Base-by-base conservation (phyloP, 257 asterid genomes). In the Petunia axillaris region DNA sequence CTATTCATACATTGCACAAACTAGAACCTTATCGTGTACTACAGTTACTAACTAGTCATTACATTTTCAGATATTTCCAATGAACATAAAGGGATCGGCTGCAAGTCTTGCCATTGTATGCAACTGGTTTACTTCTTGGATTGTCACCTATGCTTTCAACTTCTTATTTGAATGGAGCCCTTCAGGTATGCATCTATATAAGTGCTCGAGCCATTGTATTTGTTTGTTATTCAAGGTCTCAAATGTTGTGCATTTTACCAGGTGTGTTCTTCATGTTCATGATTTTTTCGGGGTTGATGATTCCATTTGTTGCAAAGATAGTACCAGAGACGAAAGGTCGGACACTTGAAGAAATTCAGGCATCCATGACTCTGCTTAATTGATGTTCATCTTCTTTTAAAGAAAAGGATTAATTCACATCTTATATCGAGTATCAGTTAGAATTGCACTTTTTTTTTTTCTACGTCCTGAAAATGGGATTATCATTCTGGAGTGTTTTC, bases 251-350 rank as follows among this genome's bases (percentile, higher is more conserved):
- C 44, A 59, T 50, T 63, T 84, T 50, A 36, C 39, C 90, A 91
- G 93, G 95, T 11, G 84, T 91, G 11, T 89, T 91, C 85, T 55
- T 90, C 4, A 8, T 88, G 8, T 91, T 88, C 89, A 82, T 87
- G 8, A 60, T 75, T 2, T 64, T 85, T 75, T 81, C 92, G 68
- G 75, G 83, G 55, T 70, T 86, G 44, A 84, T 91, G 1, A 87
- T 89, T 81, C 81, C 81, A 13, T 94, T 94, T 79, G 93, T 89
- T 14, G 80, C 89, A 14, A 86, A 85, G 67, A 83, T 92, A 89
- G 96, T 94, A 68, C 98, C 98, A 0, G 98, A 94, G 87, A 94
- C 98, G 0, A 93, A 93, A 77, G 98, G 98, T 8, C 89, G 90
- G 78, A 90, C 97, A 4, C 81, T 94, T 5, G 94, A 90, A 87